These are phyloP conservation scores for Cryptococcus sp. DNA, from an alignment of 1,284 basidiomycete genomes.

Conservation along the genomic window DNA sequence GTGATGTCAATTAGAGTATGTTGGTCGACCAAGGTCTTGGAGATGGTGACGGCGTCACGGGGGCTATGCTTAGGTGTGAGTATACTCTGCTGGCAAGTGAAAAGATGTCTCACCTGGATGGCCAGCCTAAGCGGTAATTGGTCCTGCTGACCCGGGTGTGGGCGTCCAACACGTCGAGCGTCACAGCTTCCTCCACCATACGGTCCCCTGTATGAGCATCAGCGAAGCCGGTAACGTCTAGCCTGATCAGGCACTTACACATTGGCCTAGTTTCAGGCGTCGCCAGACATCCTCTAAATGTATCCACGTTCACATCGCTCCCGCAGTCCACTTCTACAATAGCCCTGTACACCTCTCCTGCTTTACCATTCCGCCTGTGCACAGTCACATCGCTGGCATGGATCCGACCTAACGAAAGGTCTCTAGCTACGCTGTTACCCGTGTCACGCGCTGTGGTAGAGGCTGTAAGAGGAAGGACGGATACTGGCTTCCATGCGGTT, in stretches of 20 bases:
- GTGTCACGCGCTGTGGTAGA: constrained; percentile 30
- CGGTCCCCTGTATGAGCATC: constrained; percentile 66
- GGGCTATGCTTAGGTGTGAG: constrained; percentile 60
- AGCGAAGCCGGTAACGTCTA: neutral
- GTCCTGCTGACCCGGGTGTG: constrained; percentile 83
- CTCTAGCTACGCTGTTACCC: constrained; percentile 24
- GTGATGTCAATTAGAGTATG: constrained; percentile 87
- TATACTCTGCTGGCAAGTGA: neutral
- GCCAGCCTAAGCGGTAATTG: constrained; percentile 92
- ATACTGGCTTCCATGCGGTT: constrained; percentile 52
- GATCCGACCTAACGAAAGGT: constrained; percentile 38
- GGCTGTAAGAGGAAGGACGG: constrained; percentile 33
- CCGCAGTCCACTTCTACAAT: constrained; percentile 72
- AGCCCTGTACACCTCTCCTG: constrained; percentile 78
- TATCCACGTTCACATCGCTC: constrained; percentile 69
- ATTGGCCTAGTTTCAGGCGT: constrained; percentile 82
- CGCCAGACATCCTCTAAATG: constrained; percentile 77
- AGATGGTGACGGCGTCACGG: constrained; percentile 89
- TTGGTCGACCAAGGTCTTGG: constrained; percentile 75
- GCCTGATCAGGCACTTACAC: constrained; percentile 51
- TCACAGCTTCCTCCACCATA: constrained; percentile 78
- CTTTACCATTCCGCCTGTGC: constrained; percentile 53
- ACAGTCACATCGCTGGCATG: constrained; percentile 52
- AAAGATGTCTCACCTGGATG: constrained; percentile 72
- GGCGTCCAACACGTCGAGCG: constrained; percentile 83